phyloP scores from a whole-genome alignment of 2,329 filamentous ascomycete genomes.

The Seiridium cupressi region DNA sequence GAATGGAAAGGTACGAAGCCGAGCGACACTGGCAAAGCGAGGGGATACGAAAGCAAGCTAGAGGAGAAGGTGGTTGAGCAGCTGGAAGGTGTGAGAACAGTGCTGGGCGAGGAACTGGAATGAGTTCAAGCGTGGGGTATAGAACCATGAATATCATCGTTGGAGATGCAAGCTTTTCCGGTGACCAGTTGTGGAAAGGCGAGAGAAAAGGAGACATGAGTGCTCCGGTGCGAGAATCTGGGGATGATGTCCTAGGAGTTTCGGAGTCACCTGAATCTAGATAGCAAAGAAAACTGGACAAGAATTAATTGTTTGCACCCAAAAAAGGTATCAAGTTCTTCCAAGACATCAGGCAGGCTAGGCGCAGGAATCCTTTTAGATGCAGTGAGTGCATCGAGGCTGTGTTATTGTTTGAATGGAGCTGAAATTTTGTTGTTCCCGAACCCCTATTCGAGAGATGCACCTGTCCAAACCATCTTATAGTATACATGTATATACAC shows the following conservation, averaged over 20 bases:
- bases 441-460: neutral
- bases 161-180: too few species aligned
- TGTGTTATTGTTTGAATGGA: neutral
- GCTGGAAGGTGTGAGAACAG: constrained; percentile 58
- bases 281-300: neutral
- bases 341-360: too few species aligned
- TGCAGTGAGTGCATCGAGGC: neutral
- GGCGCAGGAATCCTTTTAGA: too few species aligned
- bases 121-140: constrained; percentile 11
- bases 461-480: neutral
- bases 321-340: too few species aligned
- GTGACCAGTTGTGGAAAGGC: too few species aligned
- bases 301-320: too few species aligned
- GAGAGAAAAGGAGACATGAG: neutral
- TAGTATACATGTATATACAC: neutral
- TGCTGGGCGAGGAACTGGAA: constrained; percentile 53
- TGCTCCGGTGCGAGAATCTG: neutral
- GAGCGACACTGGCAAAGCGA: constrained; percentile 30
- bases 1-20: constrained; percentile 50
- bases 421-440: neutral
- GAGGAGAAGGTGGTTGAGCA: constrained; percentile 75
- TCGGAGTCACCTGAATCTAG: neutral
- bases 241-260: neutral
- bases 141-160: neutral
- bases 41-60: constrained; percentile 59